Evolutionary conservation across 2,329 filamentous ascomycete species (phyloP).

Genomic region (Albifimbria verrucaria): DNA sequence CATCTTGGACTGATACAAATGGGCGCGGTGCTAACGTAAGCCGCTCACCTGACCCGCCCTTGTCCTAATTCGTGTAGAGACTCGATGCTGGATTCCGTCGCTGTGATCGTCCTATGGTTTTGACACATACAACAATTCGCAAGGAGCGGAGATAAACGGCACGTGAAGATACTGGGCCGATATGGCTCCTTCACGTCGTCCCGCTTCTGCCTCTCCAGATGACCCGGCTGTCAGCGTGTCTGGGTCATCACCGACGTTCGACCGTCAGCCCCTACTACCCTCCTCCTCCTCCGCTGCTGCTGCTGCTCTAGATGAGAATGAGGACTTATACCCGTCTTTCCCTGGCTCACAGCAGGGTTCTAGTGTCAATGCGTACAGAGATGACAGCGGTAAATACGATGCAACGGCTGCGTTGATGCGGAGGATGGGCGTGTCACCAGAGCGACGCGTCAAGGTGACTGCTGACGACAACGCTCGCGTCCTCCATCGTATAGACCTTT

Average conservation of each 20-base stretch:
- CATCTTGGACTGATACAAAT: too few relatives aligned
- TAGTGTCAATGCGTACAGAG: not conserved
- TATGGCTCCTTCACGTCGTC: not conserved
- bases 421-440: slow-evolving; percentile 1
- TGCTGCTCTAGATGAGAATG: not conserved
- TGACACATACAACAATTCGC: too few relatives aligned
- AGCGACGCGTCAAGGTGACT: slow-evolving; percentile 9
- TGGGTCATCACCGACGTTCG: not conserved
- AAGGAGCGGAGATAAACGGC: too few relatives aligned
- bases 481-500: slow-evolving; percentile 12
- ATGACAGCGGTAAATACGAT: not conserved
- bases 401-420: slow-evolving; percentile 1
- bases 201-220: too few relatives aligned
- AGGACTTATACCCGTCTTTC: not conserved
- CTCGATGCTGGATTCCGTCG: too few relatives aligned
- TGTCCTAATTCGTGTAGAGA: too few relatives aligned
- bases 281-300: not conserved
- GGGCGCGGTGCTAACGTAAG: too few relatives aligned
- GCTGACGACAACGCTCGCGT: slow-evolving; percentile 17
- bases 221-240: not conserved
- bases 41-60: too few relatives aligned
- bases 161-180: too few relatives aligned
- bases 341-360: not conserved
- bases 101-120: too few relatives aligned
- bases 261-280: not conserved